Percentiles rank a stretch among this genome's conserved stretches.
phyloP scores from a whole-genome alignment of 148 eudicot species.

The Rhododendron williamsianum region DNA sequence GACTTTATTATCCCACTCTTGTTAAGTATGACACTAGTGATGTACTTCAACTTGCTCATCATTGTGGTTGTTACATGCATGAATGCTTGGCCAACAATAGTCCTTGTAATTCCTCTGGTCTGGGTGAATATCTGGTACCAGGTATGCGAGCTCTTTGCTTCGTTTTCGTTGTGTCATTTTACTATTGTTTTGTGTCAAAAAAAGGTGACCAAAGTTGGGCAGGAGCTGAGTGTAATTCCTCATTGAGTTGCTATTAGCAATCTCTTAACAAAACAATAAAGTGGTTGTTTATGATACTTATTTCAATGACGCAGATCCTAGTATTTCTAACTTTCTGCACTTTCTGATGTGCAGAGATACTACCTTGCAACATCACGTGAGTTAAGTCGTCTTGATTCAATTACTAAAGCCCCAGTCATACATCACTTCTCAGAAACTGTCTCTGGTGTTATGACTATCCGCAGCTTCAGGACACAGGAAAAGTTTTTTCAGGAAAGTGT shows the following conservation, averaged over 20 bases:
- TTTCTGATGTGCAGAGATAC: constrained; percentile 27
- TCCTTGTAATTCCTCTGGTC: constrained; percentile 33
- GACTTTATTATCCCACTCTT: constrained; percentile 45
- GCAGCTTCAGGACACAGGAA: constrained; percentile 37
- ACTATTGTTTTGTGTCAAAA: not conserved
- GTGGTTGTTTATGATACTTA: not conserved
- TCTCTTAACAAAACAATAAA: not conserved
- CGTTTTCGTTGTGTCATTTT: not conserved
- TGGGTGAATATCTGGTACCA: constrained; percentile 44
- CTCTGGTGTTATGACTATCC: constrained; percentile 44
- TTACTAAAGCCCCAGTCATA: constrained; percentile 44
- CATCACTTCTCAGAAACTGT: constrained; percentile 49
- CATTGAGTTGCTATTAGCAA: not conserved
- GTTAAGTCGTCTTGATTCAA: constrained; percentile 34
- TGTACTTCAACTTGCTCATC: constrained; percentile 38
- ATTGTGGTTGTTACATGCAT: constrained; percentile 39
- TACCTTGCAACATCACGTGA: constrained; percentile 44
- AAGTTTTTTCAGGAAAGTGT: constrained; percentile 32
- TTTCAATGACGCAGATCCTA: not conserved
- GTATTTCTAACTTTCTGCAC: not conserved
- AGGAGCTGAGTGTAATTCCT: not conserved
- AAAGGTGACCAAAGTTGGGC: not conserved
- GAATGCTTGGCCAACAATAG: constrained; percentile 55
- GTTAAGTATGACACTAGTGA: constrained; percentile 24
- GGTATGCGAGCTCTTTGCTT: constrained; percentile 20